phyloP scores from a whole-genome alignment of 2,329 filamentous ascomycete species.

The Parafenestella ontariensis region DNA sequence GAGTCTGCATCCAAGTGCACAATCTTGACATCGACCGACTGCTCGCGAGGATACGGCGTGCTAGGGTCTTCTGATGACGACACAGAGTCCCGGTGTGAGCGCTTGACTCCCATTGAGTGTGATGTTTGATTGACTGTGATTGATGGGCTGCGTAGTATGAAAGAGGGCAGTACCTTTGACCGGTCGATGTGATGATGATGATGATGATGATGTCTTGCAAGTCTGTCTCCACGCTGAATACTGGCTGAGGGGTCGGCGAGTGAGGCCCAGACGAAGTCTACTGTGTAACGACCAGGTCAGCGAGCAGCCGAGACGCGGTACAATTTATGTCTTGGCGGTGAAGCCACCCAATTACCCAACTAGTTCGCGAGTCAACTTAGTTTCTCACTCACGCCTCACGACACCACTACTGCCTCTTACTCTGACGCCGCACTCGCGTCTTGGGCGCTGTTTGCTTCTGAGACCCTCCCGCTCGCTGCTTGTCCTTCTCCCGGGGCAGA shows the following conservation, averaged over 20 bases:
- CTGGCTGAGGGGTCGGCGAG: background rate
- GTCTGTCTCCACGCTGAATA: slow-evolving; percentile 3
- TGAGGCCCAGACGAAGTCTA: slow-evolving; percentile 1
- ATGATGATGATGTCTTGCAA: slow-evolving; percentile 13
- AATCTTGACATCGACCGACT: slow-evolving; percentile 50
- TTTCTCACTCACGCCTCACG: slow-evolving; percentile 21
- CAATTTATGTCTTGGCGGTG: slow-evolving; percentile 1
- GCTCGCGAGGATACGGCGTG: slow-evolving; percentile 37
- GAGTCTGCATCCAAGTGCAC: slow-evolving; percentile 62
- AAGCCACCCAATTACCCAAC: slow-evolving; percentile 7
- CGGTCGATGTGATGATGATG: slow-evolving; percentile 4
- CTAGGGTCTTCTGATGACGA: slow-evolving; percentile 50
- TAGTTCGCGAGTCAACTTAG: slow-evolving; percentile 18
- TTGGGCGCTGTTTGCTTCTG: slow-evolving; percentile 34
- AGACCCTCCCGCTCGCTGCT: slow-evolving; percentile 31
- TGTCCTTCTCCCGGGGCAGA: slow-evolving; percentile 44
- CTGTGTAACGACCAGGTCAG: slow-evolving; percentile 4
- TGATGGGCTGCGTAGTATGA: slow-evolving; percentile 19
- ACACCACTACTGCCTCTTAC: slow-evolving; percentile 17
- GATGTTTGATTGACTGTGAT: slow-evolving; percentile 17
- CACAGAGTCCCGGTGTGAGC: slow-evolving; percentile 61
- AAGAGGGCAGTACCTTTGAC: slow-evolving; percentile 37
- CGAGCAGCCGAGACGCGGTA: background rate
- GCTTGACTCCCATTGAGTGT: slow-evolving; percentile 63
- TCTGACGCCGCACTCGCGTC: slow-evolving; percentile 26